These are phyloP conservation scores for Metarhizium robertsii DNA, from an alignment of 2,329 filamentous ascomycete species.

Conservation along the genomic window DNA sequence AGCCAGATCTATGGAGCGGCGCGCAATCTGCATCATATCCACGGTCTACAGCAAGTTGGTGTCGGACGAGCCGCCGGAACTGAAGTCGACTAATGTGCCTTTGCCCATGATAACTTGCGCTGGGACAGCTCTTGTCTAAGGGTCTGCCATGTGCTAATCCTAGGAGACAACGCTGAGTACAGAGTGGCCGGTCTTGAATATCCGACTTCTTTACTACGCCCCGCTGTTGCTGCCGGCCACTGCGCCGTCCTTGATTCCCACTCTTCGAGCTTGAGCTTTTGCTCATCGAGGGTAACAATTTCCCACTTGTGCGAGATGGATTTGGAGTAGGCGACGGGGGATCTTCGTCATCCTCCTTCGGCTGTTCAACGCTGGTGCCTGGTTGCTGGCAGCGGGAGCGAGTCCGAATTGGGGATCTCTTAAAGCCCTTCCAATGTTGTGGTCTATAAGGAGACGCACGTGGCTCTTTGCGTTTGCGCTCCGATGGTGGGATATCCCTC, in stretches of 20 bases:
- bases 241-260: neutral
- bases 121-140: slow-evolving; percentile 4
- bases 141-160: slow-evolving; percentile 1
- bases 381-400: neutral
- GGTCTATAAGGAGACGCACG: slow-evolving; percentile 15
- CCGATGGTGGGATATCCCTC: slow-evolving; percentile 14
- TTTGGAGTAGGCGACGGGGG: slow-evolving; percentile 1
- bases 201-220: neutral
- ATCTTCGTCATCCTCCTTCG: neutral
- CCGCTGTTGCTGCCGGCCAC: neutral
- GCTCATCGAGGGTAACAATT: neutral
- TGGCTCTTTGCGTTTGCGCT: slow-evolving; percentile 11
- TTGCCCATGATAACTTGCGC: slow-evolving; percentile 11
- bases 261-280: neutral
- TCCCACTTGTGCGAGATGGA: neutral
- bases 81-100: slow-evolving; percentile 14
- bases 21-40: slow-evolving; percentile 18
- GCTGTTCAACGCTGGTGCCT: neutral
- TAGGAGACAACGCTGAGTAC: slow-evolving; percentile 3
- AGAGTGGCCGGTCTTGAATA: slow-evolving; percentile 1
- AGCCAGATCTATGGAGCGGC: slow-evolving; percentile 19
- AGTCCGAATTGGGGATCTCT: slow-evolving; percentile 16
- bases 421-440: slow-evolving; percentile 19
- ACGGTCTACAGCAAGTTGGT: slow-evolving; percentile 21
- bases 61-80: slow-evolving; percentile 17